Base-by-base conservation (phyloP, 2,329 filamentous ascomycete species). In the Verticillium nonalfalfae region DNA sequence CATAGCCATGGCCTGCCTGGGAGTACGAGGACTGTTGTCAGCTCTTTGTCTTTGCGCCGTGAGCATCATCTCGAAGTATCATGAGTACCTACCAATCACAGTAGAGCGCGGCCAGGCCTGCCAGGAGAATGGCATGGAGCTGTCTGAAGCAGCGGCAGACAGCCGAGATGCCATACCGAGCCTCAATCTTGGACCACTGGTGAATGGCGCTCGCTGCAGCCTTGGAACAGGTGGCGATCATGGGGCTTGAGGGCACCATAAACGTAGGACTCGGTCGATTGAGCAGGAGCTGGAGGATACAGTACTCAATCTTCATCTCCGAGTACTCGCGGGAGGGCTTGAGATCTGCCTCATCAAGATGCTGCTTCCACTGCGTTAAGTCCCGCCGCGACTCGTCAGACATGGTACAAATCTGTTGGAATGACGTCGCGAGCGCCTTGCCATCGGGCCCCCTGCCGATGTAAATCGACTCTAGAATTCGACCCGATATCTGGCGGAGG, bases 381-480 rank as follows among this genome's bases (percentile, higher is more conserved):
- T 66, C 63, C 21, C 50, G 45, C 7, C 63, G 66, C 4, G 63
- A 50, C 26, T 64, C 59, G 15, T 69, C 65, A 6, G 65, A 65
- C 33, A 60, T 58, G 55, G 55, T 55, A 26, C 66, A 67, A 1
- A 69, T 69, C 13, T 68, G 59, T 26, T 69, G 66, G 21, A 69
- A 69, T 1, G 66, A 63, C 1, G 66, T 66, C 13, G 61, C 60
- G 0, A 66, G 59, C 3, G 65, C 63, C 38, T 61, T 61, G 6
- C 67, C 66, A 38, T 69, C 66, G 0, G 67, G 60, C 1, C 64
- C 65, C 18, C 68, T 63, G 3, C 63, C 68, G 10, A 69, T 69
- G 13, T 68, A 69, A 2, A 69, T 59, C 2, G 67, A 69, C 26
- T 69, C 68, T 3, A 69, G 64, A 9, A 69, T 61, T n/a, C 65